These are phyloP conservation scores for Mucor mucedo DNA, from an alignment of 371 early-diverging fungal species.

Conservation along the genomic window DNA sequence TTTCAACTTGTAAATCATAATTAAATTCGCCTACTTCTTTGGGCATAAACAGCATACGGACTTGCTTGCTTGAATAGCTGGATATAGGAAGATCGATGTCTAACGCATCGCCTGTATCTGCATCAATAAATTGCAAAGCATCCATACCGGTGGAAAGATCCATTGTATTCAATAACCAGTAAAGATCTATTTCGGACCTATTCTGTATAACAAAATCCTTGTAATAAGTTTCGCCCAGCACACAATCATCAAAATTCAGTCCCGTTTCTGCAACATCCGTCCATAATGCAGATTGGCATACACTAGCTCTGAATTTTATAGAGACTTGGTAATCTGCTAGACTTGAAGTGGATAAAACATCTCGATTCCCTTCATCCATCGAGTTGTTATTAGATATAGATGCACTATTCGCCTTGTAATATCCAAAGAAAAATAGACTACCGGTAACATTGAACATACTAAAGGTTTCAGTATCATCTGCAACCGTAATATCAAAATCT, in stretches of 20 bases:
- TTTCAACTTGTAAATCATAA: constrained; percentile 89
- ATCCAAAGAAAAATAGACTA: constrained; percentile 84
- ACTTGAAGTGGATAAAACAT: constrained; percentile 34
- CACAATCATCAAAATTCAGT: constrained; percentile 92
- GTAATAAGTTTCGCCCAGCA: constrained; percentile 85
- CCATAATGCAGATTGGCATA: constrained; percentile 89
- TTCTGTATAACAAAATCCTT: constrained; percentile 92
- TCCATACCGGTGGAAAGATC: constrained; percentile 63
- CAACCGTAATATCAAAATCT: constrained; percentile 13
- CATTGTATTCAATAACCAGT: constrained; percentile 81
- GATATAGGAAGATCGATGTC: constrained; percentile 62
- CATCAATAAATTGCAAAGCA: constrained; percentile 76
- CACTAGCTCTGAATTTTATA: constrained; percentile 80
- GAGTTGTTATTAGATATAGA: constrained; percentile 1
- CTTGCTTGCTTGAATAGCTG: constrained; percentile 73
- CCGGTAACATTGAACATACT: constrained; percentile 84
- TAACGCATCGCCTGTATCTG: constrained; percentile 69
- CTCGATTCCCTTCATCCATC: constrained; percentile 16
- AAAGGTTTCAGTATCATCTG: constrained; percentile 33
- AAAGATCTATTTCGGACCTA: constrained; percentile 88
- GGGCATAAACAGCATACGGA: constrained; percentile 87
- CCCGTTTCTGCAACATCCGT: constrained; percentile 91
- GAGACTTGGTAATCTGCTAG: constrained; percentile 71
- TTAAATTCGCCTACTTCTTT: constrained; percentile 87
- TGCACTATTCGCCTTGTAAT: constrained; percentile 35